phyloP scores from a whole-genome alignment of 257 asterid species.

The Nicotiana undulata region DNA sequence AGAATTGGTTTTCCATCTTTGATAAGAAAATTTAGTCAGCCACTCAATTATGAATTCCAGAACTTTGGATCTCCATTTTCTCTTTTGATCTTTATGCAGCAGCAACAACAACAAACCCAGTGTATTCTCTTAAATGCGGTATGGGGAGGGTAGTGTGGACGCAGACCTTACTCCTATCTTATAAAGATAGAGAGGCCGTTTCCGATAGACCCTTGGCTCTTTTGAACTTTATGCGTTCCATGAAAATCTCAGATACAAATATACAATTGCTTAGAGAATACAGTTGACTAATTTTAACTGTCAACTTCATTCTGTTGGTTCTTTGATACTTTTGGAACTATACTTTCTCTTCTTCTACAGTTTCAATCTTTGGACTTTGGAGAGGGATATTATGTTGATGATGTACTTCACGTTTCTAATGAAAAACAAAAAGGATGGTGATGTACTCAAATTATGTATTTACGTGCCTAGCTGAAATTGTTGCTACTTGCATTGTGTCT shows the following conservation, averaged over 20 bases:
- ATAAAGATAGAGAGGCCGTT: too few relatives aligned
- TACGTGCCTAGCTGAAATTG: background rate
- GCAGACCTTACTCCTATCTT: too few relatives aligned
- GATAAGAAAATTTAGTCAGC: background rate
- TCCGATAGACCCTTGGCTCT: background rate
- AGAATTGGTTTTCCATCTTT: background rate
- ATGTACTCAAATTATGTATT: background rate
- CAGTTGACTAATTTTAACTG: background rate
- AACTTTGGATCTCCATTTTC: background rate
- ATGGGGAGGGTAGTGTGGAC: too few relatives aligned
- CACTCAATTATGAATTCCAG: slow-evolving; percentile 1
- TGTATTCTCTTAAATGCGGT: too few relatives aligned
- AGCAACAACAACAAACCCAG: too few relatives aligned
- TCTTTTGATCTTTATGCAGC: background rate
- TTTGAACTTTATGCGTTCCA: background rate
- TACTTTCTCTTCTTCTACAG: background rate
- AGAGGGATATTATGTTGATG: background rate
- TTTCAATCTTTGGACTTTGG: background rate
- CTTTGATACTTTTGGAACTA: background rate
- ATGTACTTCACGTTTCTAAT: background rate
- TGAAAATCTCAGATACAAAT: background rate
- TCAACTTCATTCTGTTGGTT: background rate
- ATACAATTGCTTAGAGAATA: background rate
- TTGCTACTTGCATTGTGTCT: background rate
- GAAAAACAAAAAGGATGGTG: background rate